Evolutionary conservation across 2,329 filamentous ascomycete species (phyloP), one percentile per base, ranked within the genome.

Genomic region (Aspergillus aculeatus): DNA sequence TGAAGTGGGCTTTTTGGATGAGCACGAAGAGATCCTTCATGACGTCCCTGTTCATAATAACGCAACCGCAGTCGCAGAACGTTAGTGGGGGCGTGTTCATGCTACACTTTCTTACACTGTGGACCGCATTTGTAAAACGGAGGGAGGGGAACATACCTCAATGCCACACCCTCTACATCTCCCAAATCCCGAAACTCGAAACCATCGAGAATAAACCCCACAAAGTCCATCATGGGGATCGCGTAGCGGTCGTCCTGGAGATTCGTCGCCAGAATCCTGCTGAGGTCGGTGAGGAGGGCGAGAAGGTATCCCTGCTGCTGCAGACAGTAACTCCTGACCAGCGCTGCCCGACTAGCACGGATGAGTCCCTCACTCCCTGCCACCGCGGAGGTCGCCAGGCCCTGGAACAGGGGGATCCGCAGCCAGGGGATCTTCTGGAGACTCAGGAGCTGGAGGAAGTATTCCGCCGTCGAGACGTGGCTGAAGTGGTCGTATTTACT

Each of bases 1-100:
- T 94, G 79, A 90, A 93, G 64, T 93, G 90, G 0, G 90, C 84
- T 74, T 89, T 92, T 69, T 96, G 91, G 4, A 89, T 85, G 38
- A 86, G 80, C 6, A 87, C 80, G 60, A 92, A 91, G 3, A 96
- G 2, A 77, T 6, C 75, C 81, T 61, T 85, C 85, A 71, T 83
- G 84, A 57, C 81, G 7, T 29, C 26, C 26, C 26, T 24, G 23
- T 80, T 5, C 6, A 11, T 16, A 9, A n/a, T n/a, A n/a, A n/a
- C n/a, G n/a, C n/a, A 9, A 32, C 31, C 31, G 3, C 31, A 32
- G 11, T 7, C 31, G 31, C 3, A 32, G 11, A 4, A 6, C 64
- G 26, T 53, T 41, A 52, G 23, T 24, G 35, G 31, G 19, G 19
- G n/a, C n/a, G n/a, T n/a, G 31, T 55, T 63, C 24, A 65, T 49